phyloP scores from a whole-genome alignment of 495 filamentous ascomycete species.

The Penicillium alfredii region DNA sequence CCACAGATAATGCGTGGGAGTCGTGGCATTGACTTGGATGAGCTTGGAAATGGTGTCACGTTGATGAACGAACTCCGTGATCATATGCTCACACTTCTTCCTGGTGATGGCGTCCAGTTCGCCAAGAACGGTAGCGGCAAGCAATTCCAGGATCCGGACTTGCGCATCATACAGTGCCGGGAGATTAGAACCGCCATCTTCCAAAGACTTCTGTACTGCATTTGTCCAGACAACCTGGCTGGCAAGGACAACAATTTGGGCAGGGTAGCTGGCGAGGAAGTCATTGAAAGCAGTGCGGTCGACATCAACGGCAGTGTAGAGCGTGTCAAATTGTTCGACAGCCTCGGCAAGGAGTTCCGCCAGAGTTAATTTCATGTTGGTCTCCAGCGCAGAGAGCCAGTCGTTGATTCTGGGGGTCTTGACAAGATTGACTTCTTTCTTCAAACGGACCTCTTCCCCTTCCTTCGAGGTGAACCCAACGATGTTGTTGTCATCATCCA shows the following conservation, averaged over 20 bases:
- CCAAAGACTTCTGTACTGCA: constrained; percentile 68
- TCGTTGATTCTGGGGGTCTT: constrained; percentile 97
- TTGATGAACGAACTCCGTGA: constrained; percentile 98
- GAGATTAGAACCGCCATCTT: constrained; percentile 61
- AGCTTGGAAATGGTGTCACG: constrained; percentile 85
- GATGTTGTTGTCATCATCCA: constrained; percentile 86
- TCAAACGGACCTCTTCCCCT: constrained; percentile 80
- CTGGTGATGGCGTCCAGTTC: constrained; percentile 80
- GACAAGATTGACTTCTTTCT: constrained; percentile 81
- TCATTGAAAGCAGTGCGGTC: constrained; percentile 61
- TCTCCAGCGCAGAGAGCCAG: constrained; percentile 87
- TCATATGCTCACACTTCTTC: constrained; percentile 97
- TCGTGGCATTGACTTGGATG: constrained; percentile 63
- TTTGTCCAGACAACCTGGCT: constrained; percentile 94
- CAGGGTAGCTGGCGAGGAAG: constrained; percentile 77
- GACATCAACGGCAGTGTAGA: constrained; percentile 62
- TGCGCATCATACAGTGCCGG: constrained; percentile 64
- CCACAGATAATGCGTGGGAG: constrained; percentile 85
- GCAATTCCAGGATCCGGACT: constrained; percentile 70
- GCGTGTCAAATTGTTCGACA: constrained; percentile 59
- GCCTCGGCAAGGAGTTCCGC: constrained; percentile 88
- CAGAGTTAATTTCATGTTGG: constrained; percentile 87
- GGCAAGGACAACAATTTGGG: constrained; percentile 91
- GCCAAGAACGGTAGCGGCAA: constrained; percentile 83
- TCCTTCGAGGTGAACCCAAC: constrained; percentile 93